Conservation (phyloP, 345 rosid genomes). For the Syzygium aqueum region DNA sequence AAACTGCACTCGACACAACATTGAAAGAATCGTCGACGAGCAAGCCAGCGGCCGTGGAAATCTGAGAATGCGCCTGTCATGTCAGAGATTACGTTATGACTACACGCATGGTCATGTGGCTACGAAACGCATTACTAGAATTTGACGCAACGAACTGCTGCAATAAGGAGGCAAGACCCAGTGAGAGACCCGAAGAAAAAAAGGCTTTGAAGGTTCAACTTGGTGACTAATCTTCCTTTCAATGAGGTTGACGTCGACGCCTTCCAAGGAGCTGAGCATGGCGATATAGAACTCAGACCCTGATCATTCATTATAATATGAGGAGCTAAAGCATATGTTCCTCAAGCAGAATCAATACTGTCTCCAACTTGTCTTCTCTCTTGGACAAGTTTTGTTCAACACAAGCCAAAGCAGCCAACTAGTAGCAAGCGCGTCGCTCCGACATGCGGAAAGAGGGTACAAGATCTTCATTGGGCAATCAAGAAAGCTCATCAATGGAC, state of each 20-base stretch:
- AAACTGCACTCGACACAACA: neutral
- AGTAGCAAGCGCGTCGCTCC: neutral
- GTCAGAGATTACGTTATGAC: neutral
- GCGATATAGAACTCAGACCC: neutral
- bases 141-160: neutral
- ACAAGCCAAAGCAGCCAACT: neutral
- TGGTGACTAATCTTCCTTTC: neutral
- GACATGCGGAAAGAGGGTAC: neutral
- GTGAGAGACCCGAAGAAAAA: neutral
- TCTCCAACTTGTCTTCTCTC: neutral
- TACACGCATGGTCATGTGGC: neutral
- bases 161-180: neutral
- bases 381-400: neutral
- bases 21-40: neutral
- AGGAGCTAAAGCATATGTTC: neutral
- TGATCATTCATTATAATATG: neutral
- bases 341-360: neutral
- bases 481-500: neutral
- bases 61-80: neutral
- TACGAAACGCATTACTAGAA: neutral
- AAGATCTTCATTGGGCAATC: neutral
- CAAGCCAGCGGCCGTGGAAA: neutral
- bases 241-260: neutral
- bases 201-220: neutral
- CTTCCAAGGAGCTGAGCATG: neutral